Percentiles rank a stretch among this genome's conserved stretches.
Evolutionary conservation across 2,329 filamentous ascomycete species (phyloP).

Genomic region (Scopulariopsis brevicaulis): DNA sequence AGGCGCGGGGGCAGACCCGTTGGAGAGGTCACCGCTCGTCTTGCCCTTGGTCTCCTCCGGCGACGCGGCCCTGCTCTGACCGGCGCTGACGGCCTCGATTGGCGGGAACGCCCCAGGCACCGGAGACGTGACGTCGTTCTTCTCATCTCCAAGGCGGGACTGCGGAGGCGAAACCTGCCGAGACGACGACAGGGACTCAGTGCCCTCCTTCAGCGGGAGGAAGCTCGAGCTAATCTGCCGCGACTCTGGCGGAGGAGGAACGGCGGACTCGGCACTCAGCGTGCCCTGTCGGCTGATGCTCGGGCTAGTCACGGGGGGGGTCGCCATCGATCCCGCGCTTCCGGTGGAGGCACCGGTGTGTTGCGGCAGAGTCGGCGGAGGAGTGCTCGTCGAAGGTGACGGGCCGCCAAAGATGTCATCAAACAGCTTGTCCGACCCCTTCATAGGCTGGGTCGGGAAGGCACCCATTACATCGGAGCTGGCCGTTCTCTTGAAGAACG

Average conservation of each 20-base stretch:
- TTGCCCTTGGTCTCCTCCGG: neutral
- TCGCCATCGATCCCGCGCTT: constrained; percentile 38
- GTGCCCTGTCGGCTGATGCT: constrained; percentile 51
- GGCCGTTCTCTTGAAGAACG: constrained; percentile 72
- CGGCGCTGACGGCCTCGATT: neutral
- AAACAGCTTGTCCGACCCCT: constrained; percentile 56
- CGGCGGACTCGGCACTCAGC: constrained; percentile 34
- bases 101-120: constrained; percentile 2
- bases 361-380: constrained; percentile 28
- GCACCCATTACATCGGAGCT: constrained; percentile 49
- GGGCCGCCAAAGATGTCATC: constrained; percentile 68
- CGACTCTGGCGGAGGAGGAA: constrained; percentile 51
- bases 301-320: constrained; percentile 49
- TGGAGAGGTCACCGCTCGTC: constrained; percentile 2
- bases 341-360: constrained; percentile 44
- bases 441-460: constrained; percentile 34
- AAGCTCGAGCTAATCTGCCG: constrained; percentile 69
- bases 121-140: constrained; percentile 3
- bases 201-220: constrained; percentile 55
- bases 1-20: constrained; percentile 4
- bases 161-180: constrained; percentile 66
- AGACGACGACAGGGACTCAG: constrained; percentile 64
- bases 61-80: constrained; percentile 30
- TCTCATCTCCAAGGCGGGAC: constrained; percentile 27
- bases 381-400: constrained; percentile 14